These are phyloP conservation scores for Bipolaris sorokiniana DNA, from an alignment of 2,329 filamentous ascomycete species.

Conservation along the genomic window DNA sequence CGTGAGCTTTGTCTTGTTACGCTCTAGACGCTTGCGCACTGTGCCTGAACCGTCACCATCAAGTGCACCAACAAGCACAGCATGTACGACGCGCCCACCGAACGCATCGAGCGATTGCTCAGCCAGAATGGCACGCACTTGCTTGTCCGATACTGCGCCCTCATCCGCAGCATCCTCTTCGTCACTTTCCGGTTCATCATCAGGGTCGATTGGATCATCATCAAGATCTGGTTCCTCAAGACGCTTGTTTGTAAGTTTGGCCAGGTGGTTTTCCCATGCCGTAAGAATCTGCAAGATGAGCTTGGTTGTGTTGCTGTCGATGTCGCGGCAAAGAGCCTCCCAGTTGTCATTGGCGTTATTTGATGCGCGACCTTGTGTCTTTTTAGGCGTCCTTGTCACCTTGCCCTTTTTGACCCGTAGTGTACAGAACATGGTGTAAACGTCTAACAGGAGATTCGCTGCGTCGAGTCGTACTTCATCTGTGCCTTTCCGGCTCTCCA, in stretches of 20 bases:
- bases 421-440: conserved; percentile 79
- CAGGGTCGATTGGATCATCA: conserved; percentile 72
- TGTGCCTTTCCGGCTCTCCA: conserved; percentile 63
- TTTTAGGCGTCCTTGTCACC: conserved; percentile 41
- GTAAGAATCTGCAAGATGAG: conserved; percentile 79
- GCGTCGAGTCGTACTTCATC: conserved; percentile 80
- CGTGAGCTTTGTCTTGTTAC: conserved; percentile 82
- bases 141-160: conserved; percentile 56
- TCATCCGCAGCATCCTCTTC: conserved; percentile 59
- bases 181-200: conserved; percentile 65
- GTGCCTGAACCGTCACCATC: conserved; percentile 61
- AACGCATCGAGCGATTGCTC: conserved; percentile 88
- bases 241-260: conserved; percentile 43
- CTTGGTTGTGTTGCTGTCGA: conserved; percentile 66
- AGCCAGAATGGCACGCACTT: conserved; percentile 72
- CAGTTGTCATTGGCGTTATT: conserved; percentile 53
- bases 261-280: conserved; percentile 72
- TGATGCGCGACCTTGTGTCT: conserved; percentile 28
- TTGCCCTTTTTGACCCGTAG: conserved; percentile 60
- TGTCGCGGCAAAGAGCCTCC: conserved; percentile 70
- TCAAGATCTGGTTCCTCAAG: conserved; percentile 63
- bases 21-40: conserved; percentile 72
- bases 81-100: conserved; percentile 82
- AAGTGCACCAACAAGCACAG: conserved; percentile 75
- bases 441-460: conserved; percentile 78